Evolutionary conservation across 2,329 filamentous ascomycete genomes (phyloP).

Genomic region (Pestalotiopsis sp.): DNA sequence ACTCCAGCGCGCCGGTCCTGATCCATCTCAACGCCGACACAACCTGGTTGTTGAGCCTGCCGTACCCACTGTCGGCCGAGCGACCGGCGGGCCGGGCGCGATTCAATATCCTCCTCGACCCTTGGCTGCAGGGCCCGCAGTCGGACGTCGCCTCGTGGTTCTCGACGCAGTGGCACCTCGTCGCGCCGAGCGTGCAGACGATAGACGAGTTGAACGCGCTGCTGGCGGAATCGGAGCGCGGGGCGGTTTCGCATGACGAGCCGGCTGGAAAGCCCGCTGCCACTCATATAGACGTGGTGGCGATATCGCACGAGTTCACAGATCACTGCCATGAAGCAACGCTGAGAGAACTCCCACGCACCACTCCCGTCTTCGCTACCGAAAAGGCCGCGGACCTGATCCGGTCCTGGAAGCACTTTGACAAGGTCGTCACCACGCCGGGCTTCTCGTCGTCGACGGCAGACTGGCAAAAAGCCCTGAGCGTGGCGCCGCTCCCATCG

Average conservation of each 20-base stretch:
- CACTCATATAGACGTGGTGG: slow-evolving; percentile 58
- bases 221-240: slow-evolving; percentile 49
- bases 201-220: slow-evolving; percentile 57
- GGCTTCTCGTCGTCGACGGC: slow-evolving; percentile 38
- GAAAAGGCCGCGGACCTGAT: slow-evolving; percentile 61
- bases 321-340: slow-evolving; percentile 69
- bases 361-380: slow-evolving; percentile 62
- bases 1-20: slow-evolving; percentile 43
- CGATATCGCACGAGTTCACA: slow-evolving; percentile 68
- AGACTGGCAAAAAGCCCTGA: slow-evolving; percentile 27
- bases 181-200: slow-evolving; percentile 53
- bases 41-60: slow-evolving; percentile 68
- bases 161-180: slow-evolving; percentile 65
- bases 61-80: slow-evolving; percentile 48
- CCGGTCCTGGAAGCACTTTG: slow-evolving; percentile 61
- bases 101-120: slow-evolving; percentile 68
- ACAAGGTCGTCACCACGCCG: slow-evolving; percentile 52
- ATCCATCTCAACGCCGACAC: slow-evolving; percentile 70
- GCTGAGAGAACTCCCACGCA: slow-evolving; percentile 52
- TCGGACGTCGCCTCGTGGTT: slow-evolving; percentile 67
- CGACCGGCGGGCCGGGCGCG: slow-evolving; percentile 49
- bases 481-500: slow-evolving; percentile 45
- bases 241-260: not conserved
- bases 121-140: slow-evolving; percentile 66
- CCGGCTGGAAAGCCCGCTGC: slow-evolving; percentile 24